Conservation (phyloP, 2,329 filamentous ascomycete species). For the Penicillium sp. region DNA sequence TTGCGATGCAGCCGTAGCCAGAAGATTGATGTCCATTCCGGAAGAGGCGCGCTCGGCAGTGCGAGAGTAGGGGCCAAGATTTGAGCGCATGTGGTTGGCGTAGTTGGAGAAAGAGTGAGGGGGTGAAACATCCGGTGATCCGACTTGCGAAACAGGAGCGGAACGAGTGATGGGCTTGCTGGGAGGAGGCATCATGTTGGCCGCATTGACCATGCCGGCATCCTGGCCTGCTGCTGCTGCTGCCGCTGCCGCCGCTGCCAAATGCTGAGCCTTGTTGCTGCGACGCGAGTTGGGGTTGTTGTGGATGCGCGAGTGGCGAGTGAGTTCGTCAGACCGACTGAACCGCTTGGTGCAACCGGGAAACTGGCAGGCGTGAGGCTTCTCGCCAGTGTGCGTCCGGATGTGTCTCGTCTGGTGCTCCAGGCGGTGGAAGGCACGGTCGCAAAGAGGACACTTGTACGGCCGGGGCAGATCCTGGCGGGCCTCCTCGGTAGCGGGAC, state of each 20-base stretch:
- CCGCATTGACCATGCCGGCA: conserved; percentile 43
- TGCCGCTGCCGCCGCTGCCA: conserved; percentile 58
- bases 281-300: conserved; percentile 96
- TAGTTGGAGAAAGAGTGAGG: conserved; percentile 77
- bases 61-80: conserved; percentile 56
- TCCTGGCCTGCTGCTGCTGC: conserved; percentile 56
- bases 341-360: conserved; percentile 97
- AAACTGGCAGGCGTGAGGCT: conserved; percentile 93
- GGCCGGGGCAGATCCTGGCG: conserved; percentile 85
- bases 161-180: conserved; percentile 81
- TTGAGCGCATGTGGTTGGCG: conserved; percentile 58
- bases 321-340: conserved; percentile 93
- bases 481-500: conserved; percentile 59
- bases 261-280: conserved; percentile 76
- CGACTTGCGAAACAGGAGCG: conserved; percentile 79
- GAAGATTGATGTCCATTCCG: conserved; percentile 63
- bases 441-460: conserved; percentile 98
- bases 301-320: conserved; percentile 95
- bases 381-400: conserved; percentile 95
- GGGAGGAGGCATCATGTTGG: conserved; percentile 75
- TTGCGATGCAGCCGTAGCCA: conserved; percentile 68
- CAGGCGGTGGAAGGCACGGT: conserved; percentile 96
- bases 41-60: conserved; percentile 50
- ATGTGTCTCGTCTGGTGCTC: conserved; percentile 94
- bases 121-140: conserved; percentile 93